Percentiles rank a stretch among this genome's conserved stretches.
These are phyloP conservation scores for Boletus tylopilopsis DNA, from an alignment of 768 basidiomycete species.

Conservation along the genomic window DNA sequence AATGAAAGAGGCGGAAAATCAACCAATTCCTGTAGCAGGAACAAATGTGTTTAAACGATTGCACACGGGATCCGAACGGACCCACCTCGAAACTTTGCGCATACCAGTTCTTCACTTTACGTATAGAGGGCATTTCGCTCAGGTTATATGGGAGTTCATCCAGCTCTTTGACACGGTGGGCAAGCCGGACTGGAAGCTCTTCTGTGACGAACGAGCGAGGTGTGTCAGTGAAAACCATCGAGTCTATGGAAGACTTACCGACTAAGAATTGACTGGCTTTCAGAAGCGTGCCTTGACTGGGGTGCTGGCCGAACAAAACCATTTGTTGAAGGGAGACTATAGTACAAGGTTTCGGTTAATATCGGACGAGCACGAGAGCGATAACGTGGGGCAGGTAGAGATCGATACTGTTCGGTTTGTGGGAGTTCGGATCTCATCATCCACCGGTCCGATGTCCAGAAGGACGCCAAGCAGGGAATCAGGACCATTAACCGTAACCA, in stretches of 20 bases:
- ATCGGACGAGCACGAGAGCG: not conserved
- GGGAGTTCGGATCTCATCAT: not conserved
- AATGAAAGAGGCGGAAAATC: slow-evolving; percentile 12
- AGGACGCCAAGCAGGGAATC: not conserved
- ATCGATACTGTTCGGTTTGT: not conserved
- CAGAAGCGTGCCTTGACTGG: slow-evolving; percentile 16
- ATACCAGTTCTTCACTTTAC: slow-evolving; percentile 19
- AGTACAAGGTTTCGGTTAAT: not conserved
- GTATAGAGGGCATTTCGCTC: slow-evolving; percentile 17
- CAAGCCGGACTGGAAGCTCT: slow-evolving; percentile 15
- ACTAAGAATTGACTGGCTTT: slow-evolving; percentile 16
- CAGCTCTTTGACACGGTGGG: slow-evolving; percentile 17
- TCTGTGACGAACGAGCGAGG: not conserved
- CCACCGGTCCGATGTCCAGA: not conserved
- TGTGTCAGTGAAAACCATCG: not conserved
- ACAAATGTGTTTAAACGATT: not conserved
- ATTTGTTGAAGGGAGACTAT: slow-evolving; percentile 16
- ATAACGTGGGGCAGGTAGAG: not conserved
- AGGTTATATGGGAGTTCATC: slow-evolving; percentile 15
- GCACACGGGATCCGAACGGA: not conserved
- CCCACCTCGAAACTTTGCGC: slow-evolving; percentile 18
- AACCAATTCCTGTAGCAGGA: slow-evolving; percentile 7
- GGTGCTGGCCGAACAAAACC: slow-evolving; percentile 17
- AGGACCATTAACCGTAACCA: too few species aligned
- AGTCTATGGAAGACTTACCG: slow-evolving; percentile 1